phyloP scores from a whole-genome alignment of 345 rosid genomes.

The Isatis tinctoria region DNA sequence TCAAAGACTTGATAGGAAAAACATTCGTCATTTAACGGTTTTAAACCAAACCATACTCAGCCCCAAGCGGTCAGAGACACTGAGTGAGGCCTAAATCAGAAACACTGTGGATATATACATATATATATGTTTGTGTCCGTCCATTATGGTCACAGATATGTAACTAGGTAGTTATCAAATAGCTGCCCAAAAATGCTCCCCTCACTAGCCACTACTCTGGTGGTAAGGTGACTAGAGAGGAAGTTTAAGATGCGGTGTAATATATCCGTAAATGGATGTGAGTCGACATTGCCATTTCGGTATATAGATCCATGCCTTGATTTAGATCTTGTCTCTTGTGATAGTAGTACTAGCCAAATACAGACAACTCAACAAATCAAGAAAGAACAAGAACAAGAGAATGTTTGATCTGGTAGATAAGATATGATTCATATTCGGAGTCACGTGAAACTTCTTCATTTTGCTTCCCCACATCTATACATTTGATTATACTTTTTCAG shows the following conservation, averaged over 20 bases:
- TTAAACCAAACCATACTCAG: not conserved
- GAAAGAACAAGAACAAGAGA: not conserved
- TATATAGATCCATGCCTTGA: not conserved
- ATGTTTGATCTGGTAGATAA: not conserved
- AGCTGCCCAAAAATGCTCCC: not conserved
- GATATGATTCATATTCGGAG: not conserved
- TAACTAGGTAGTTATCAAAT: not conserved
- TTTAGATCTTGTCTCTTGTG: not conserved
- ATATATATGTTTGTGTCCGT: not conserved
- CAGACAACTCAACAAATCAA: not conserved
- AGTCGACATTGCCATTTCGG: not conserved
- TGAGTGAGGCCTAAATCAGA: not conserved
- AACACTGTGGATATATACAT: not conserved
- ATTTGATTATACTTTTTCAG: not conserved
- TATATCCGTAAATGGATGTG: not conserved
- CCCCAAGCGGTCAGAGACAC: not conserved
- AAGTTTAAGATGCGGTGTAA: not conserved
- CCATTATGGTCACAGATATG: not conserved
- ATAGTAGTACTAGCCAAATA: not conserved
- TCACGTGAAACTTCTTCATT: conserved; percentile 9
- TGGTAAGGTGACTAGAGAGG: not conserved
- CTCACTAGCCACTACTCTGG: not conserved
- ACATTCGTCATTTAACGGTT: not conserved
- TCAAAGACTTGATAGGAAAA: not conserved
- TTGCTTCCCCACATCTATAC: not conserved